Evolutionary conservation across 768 basidiomycete genomes (phyloP).

Genomic region (Mycena leptocephala): DNA sequence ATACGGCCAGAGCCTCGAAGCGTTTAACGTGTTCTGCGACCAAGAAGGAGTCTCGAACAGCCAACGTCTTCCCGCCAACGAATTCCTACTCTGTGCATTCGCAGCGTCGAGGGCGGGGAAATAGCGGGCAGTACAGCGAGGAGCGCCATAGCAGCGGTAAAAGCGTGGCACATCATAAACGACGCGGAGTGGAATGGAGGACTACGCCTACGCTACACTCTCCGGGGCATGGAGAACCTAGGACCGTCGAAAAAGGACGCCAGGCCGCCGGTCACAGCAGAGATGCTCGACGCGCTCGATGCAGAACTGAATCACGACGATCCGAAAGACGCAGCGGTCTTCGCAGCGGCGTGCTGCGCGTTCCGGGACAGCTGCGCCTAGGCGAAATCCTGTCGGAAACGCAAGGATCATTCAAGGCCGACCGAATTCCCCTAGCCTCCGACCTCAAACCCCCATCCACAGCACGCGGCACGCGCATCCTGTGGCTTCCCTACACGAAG

Average conservation of each 20-base stretch:
- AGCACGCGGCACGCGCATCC: not conserved
- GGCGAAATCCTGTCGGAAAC: slow-evolving; percentile 30
- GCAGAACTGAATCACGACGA: not conserved
- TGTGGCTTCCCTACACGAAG: slow-evolving; percentile 41
- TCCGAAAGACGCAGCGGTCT: slow-evolving; percentile 22
- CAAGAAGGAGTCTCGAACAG: not conserved
- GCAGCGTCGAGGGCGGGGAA: not conserved
- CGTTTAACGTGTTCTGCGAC: not conserved
- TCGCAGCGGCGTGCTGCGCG: slow-evolving; percentile 18
- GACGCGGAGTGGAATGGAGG: not conserved
- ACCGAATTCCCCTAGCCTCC: not conserved
- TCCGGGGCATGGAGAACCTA: too few relatives aligned
- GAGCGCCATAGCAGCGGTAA: not conserved
- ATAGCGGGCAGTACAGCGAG: too few relatives aligned
- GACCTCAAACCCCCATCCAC: not conserved
- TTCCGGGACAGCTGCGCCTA: slow-evolving; percentile 32
- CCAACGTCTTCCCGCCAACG: not conserved
- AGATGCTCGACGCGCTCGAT: slow-evolving; percentile 7
- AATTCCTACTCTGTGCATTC: not conserved
- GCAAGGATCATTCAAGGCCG: not conserved
- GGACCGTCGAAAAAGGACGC: too few relatives aligned
- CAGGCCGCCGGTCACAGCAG: not conserved
- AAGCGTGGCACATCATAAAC: not conserved
- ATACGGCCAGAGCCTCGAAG: not conserved
- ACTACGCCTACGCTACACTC: not conserved